Evolutionary conservation across 768 basidiomycete species (phyloP).

Genomic region (Aureoboletus auriporus): DNA sequence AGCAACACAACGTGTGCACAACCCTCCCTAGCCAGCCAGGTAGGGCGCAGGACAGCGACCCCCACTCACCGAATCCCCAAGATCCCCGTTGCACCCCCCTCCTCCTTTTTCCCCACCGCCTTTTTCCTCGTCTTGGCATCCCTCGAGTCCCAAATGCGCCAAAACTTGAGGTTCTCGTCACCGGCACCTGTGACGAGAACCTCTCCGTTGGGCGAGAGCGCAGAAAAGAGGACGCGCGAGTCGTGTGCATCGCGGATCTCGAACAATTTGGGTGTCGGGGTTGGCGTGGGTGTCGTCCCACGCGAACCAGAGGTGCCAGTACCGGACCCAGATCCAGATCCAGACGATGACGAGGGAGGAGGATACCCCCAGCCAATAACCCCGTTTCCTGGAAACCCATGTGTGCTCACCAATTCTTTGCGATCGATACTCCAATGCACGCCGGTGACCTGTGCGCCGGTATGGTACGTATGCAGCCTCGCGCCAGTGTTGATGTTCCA

Average conservation of each 20-base stretch:
- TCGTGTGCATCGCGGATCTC: slow-evolving; percentile 92
- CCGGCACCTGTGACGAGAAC: slow-evolving; percentile 89
- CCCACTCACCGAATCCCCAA: slow-evolving; percentile 32
- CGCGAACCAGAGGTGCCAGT: slow-evolving; percentile 8
- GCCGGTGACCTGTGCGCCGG: slow-evolving; percentile 89
- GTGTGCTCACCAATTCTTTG: slow-evolving; percentile 89
- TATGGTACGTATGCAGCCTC: slow-evolving; percentile 80
- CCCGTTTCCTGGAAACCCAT: slow-evolving; percentile 89
- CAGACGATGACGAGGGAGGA: slow-evolving; percentile 32
- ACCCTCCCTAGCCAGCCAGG: neutral
- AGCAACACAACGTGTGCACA: too few species aligned
- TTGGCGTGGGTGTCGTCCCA: slow-evolving; percentile 13
- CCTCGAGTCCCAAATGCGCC: slow-evolving; percentile 77
- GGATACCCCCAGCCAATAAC: slow-evolving; percentile 86
- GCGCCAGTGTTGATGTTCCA: slow-evolving; percentile 94
- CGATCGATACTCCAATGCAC: slow-evolving; percentile 82
- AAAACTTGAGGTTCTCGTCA: slow-evolving; percentile 97
- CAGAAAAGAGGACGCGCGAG: slow-evolving; percentile 81
- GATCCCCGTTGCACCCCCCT: slow-evolving; percentile 31
- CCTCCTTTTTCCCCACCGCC: slow-evolving; percentile 29
- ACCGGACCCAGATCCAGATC: slow-evolving; percentile 60
- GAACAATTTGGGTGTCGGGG: slow-evolving; percentile 20
- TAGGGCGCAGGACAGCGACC: neutral
- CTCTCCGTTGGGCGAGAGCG: slow-evolving; percentile 84
- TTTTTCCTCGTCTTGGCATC: slow-evolving; percentile 33